Base-by-base conservation (phyloP, 805 yeast species). In the Gaillardinia entomophila region DNA sequence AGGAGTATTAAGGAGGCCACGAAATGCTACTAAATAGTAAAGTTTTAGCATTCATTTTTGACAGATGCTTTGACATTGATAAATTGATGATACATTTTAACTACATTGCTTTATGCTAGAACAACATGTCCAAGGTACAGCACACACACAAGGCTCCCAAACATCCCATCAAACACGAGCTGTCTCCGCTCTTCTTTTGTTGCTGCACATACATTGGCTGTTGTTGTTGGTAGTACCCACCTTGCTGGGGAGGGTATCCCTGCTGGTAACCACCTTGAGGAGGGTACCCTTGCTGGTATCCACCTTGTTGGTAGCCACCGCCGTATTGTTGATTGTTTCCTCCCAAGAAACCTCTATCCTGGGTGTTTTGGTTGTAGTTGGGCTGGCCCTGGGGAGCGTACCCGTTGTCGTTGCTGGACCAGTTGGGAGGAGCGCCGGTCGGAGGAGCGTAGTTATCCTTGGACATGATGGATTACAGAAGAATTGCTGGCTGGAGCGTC, bases 141-240 rank as follows among this genome's bases (percentile, higher is more conserved):
- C 69, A 64, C 41, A 62, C 43, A 35, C 59, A 53, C 46, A 62
- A 38, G n/a, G 69, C 70, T 18, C 61, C 62, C 48, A 62, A 55
- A 31, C 68, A 58, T 14, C 60, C 63, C 37, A 52, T 48, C 48
- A 66, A 63, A 37, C 67, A 61, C 12, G 60, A 57, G 27, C 49
- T 56, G 32, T 48, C 46, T 24, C 54, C 51, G 14, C 42, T 37
- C 30, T 44, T 42, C 16, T 48, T 53, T 34, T 57, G 57, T 42
- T 65, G 71, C 45, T 63, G 69, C 12, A 60, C 68, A 31, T 65
- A 63, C 58, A 62, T 54, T 32, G 67, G 69, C 41, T 64, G 71
- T 35, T 54, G 69, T 43, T 62, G 69, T 37, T 52, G 67, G 35
- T 60, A 53, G 44, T 62, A 61, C 8, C 58, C 56, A 12, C 51